Evolutionary conservation across 441 rosid species (phyloP), one percentile per base, ranked within the genome.

Genomic region (Erysimum cheiri): DNA sequence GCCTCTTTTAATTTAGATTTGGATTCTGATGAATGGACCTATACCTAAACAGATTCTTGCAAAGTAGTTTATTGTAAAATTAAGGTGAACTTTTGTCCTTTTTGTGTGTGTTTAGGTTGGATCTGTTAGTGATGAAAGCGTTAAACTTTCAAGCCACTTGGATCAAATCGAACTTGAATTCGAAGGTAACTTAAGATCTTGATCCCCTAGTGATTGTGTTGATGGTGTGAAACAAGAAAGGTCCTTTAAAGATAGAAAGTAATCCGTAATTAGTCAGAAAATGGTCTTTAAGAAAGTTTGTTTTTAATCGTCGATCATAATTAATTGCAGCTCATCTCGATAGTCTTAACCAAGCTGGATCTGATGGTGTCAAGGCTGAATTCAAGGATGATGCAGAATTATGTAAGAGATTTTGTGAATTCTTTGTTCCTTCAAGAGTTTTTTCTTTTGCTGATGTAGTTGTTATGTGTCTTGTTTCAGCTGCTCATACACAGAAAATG

Each of bases 91-190:
- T 22, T 26, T 31, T n/a, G 13, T 39, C 28, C 52, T 6, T n/a
- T 26, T 1, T 36, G 22, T 55, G 40, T 60, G 26, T 67, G 40
- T 53, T 60, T 67, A 73, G 77, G n/a, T 0, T 73, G 72, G 55
- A 65, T 0, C 57, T 52, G 56, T 10, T 44, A 67, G 31, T 60
- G 63, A 60, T 52, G 68, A 13, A 74, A 67, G 44, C 3, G 32
- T 15, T 40, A 29, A 64, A 47, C 60, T 31, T 58, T 73, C 55
- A 1, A 67, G 17, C 35, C 33, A 44, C 6, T 28, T 54, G 69
- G 69, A 74, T 43, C 64, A 74, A 60, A 53, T 74, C 15, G 78
- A 74, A 13, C 72, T 52, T 31, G 77, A 73, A 43, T 60, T 66
- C 0, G 63, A 73, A 67, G 77, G 77, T 73, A 32, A 8, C 49